Percentiles rank a stretch among this genome's conserved stretches.
phyloP scores from a whole-genome alignment of 192 early-diverging fungal species.

The Diversispora eburnea region DNA sequence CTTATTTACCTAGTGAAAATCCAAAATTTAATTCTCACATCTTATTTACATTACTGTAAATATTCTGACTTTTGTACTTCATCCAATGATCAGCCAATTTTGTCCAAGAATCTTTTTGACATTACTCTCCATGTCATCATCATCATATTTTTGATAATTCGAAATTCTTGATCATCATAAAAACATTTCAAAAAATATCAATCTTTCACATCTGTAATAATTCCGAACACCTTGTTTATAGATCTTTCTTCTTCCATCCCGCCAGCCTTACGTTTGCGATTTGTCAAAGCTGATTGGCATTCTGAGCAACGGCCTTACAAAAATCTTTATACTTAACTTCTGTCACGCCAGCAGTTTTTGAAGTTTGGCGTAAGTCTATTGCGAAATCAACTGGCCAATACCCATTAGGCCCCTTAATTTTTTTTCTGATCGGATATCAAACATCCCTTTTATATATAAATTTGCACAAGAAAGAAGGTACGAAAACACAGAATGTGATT shows the following conservation, averaged over 20 bases:
- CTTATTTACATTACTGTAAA: no score
- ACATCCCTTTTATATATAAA: not conserved
- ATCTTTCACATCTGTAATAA: no score
- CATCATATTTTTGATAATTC: not conserved
- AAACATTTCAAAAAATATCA: not conserved
- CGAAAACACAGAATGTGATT: no score
- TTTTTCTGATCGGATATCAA: not conserved
- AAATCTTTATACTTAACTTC: conserved; percentile 31
- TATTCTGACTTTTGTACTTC: no score
- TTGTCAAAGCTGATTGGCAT: not conserved
- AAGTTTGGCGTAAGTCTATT: not conserved
- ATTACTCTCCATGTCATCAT: not conserved
- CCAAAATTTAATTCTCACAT: no score
- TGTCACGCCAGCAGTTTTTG: conserved; percentile 23
- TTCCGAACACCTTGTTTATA: no score
- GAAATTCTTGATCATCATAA: not conserved
- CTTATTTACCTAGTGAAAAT: no score
- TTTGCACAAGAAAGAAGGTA: no score
- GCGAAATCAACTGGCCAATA: not conserved
- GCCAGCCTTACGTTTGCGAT: conserved; percentile 26
- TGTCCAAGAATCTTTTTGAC: no score
- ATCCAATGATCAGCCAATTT: no score
- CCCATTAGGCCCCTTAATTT: not conserved
- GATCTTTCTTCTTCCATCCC: not conserved
- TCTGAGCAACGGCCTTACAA: conserved; percentile 32